These are phyloP conservation scores for Stipa capillata DNA, from an alignment of 176 grass and related monocot genomes.

Conservation along the genomic window DNA sequence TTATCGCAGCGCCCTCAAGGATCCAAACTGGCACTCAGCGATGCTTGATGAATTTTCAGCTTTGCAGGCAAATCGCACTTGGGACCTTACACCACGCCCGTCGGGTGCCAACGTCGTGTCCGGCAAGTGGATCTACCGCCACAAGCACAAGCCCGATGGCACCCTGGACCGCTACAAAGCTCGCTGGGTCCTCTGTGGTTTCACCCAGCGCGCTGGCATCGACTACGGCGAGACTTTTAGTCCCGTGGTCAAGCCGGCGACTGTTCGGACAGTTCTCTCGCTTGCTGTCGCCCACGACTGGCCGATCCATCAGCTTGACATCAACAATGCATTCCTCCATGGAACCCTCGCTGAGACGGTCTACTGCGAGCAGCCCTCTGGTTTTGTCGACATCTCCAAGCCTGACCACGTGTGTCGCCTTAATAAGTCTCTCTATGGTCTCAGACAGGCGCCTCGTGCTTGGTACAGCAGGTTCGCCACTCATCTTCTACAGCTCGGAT, in stretches of 20 bases:
- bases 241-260: not conserved
- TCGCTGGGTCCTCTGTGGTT: not conserved
- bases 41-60: too few relatives aligned
- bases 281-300: not conserved
- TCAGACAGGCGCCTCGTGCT: too few relatives aligned
- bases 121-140: not conserved
- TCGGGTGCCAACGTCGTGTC: too few relatives aligned
- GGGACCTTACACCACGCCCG: too few relatives aligned
- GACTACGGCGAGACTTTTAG: not conserved
- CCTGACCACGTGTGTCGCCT: not conserved
- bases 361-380: too few relatives aligned
- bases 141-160: not conserved
- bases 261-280: not conserved
- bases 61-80: too few relatives aligned
- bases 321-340: too few relatives aligned
- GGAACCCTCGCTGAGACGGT: not conserved
- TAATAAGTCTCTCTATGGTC: too few relatives aligned
- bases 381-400: not conserved
- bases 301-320: not conserved
- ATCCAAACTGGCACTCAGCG: too few relatives aligned
- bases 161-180: not conserved
- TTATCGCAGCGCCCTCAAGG: too few relatives aligned
- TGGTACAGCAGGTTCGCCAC: not conserved
- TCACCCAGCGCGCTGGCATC: not conserved
- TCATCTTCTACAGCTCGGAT: too few relatives aligned